Evolutionary conservation across 768 basidiomycete genomes (phyloP).

Genomic region (Coprinellus micaceus): DNA sequence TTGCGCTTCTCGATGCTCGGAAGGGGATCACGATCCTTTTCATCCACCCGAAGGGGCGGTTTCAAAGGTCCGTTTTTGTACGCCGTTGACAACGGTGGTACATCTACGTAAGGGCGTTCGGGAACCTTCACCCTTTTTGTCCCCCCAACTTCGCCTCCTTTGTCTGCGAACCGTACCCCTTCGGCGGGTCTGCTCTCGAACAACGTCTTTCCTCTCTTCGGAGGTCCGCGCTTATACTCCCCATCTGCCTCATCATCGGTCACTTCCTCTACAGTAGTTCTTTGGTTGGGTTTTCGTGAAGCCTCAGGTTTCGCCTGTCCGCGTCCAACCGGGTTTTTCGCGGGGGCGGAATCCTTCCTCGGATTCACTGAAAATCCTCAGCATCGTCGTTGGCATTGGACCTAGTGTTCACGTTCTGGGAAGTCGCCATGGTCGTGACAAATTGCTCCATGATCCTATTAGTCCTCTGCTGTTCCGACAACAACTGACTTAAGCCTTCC

Average conservation of each 20-base stretch:
- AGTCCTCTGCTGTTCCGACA: not conserved
- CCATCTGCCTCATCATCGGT: not conserved
- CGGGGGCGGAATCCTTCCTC: conserved; percentile 1
- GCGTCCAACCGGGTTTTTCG: not conserved
- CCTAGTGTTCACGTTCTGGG: too few relatives aligned
- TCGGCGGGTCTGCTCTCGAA: not conserved
- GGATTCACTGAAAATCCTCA: conserved; percentile 6
- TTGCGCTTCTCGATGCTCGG: not conserved
- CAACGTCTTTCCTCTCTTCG: not conserved
- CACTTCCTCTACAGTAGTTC: not conserved
- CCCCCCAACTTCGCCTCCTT: not conserved
- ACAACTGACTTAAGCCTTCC: not conserved
- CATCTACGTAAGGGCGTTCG: not conserved
- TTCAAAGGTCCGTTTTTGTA: not conserved
- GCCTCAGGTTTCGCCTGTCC: not conserved
- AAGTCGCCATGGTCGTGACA: not conserved
- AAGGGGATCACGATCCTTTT: not conserved
- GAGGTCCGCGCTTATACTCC: not conserved
- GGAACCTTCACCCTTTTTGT: not conserved
- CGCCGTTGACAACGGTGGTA: not conserved
- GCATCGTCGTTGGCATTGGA: not conserved
- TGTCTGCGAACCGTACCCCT: not conserved
- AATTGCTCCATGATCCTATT: not conserved
- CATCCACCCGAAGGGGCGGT: not conserved
- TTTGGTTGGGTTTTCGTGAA: not conserved